Evolutionary conservation across 2,329 filamentous ascomycete genomes (phyloP).

Genomic region (Fusarium verticillioides): DNA sequence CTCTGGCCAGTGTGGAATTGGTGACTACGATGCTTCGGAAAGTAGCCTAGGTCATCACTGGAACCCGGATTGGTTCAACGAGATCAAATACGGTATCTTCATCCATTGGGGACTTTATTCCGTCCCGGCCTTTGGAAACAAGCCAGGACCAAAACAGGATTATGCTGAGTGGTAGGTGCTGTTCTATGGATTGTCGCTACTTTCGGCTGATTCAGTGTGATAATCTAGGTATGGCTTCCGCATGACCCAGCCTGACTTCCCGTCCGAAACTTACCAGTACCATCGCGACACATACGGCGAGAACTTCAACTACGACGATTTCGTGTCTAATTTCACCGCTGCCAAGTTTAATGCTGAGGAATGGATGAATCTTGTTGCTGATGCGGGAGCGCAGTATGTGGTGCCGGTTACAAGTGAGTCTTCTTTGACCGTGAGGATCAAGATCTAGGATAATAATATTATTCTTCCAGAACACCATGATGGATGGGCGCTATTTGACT

Average conservation of each 20-base stretch:
- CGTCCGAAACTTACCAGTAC: background rate
- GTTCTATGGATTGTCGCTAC: accelerated
- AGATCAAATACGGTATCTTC: background rate
- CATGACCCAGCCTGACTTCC: background rate
- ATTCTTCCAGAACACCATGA: background rate
- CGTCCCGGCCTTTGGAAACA: background rate
- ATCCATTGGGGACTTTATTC: background rate
- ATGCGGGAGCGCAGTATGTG: background rate
- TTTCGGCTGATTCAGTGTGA: accelerated
- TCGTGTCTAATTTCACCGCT: background rate
- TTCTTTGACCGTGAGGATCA: no score
- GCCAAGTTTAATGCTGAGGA: background rate
- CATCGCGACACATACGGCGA: background rate
- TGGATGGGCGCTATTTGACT: background rate
- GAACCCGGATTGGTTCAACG: background rate
- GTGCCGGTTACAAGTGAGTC: background rate
- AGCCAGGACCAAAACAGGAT: background rate
- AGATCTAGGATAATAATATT: background rate
- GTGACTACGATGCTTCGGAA: background rate
- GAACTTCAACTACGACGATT: background rate
- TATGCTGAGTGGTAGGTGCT: background rate
- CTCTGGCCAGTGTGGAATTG: background rate
- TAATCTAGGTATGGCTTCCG: background rate
- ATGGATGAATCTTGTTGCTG: background rate
- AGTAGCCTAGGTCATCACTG: background rate